Evolutionary conservation across 108 stramenopile genomes (phyloP).

Genomic region (Schizochytrium sp.): DNA sequence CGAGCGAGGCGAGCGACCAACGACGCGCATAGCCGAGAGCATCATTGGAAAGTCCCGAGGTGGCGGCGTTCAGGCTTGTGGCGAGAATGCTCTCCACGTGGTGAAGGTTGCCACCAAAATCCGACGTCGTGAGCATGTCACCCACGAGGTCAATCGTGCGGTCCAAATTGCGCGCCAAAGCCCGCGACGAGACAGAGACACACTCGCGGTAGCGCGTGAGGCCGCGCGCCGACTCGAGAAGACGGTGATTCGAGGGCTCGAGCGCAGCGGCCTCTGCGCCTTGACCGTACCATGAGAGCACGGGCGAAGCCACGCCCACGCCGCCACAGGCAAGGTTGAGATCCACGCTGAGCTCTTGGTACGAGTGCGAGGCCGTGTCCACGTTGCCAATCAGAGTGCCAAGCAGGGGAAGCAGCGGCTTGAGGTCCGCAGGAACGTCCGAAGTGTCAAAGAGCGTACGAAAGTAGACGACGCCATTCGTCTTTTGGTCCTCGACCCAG

Average conservation of each 20-base stretch:
- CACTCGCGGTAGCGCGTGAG: not conserved
- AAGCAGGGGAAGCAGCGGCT: not conserved
- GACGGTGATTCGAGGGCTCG: not conserved
- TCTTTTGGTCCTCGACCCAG: constrained; percentile 18
- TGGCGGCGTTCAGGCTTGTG: not conserved
- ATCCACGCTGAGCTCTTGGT: not conserved
- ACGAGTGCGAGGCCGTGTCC: not conserved
- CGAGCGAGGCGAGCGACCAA: not conserved
- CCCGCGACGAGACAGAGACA: not conserved
- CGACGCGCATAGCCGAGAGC: not conserved
- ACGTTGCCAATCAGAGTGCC: not conserved
- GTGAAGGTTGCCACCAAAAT: not conserved
- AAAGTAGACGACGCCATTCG: constrained; percentile 6
- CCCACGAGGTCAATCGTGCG: not conserved
- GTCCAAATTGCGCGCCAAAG: not conserved
- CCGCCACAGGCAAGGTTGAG: not conserved
- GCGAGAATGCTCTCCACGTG: not conserved
- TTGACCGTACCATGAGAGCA: not conserved
- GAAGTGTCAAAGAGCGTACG: constrained; percentile 6
- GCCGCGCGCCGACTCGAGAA: not conserved
- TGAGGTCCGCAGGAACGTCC: not conserved
- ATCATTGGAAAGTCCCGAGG: not conserved
- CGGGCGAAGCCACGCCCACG: not conserved
- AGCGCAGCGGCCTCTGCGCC: not conserved
- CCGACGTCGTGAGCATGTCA: not conserved